Conservation (phyloP, 768 basidiomycete genomes). For the Trametes coccinea region DNA sequence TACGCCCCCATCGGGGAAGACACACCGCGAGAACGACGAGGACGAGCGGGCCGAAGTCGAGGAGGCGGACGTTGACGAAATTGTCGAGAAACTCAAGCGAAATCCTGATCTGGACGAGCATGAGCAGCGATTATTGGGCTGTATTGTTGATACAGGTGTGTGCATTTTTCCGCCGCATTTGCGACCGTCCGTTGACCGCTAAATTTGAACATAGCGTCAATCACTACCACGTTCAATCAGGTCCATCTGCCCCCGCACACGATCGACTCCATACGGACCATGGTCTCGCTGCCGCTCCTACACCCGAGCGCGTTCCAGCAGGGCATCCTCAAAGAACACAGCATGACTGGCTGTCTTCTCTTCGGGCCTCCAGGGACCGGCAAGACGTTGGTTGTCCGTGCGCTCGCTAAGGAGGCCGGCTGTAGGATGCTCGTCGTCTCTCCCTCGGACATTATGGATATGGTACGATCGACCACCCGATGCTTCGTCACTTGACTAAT, state of each 20-base stretch:
- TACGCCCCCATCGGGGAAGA: conserved; percentile 44
- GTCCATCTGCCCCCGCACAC: conserved; percentile 88
- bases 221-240: conserved; percentile 82
- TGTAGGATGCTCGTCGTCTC: conserved; percentile 90
- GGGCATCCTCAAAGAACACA: conserved; percentile 88
- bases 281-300: conserved; percentile 86
- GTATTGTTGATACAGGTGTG: conserved; percentile 82
- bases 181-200: conserved; percentile 15
- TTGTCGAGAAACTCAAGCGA: conserved; percentile 74
- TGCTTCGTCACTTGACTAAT: conserved; percentile 8
- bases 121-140: conserved; percentile 77
- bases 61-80: conserved; percentile 51
- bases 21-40: conserved; percentile 22
- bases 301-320: conserved; percentile 85
- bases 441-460: conserved; percentile 95
- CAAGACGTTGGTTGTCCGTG: conserved; percentile 86
- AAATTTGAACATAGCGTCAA: conserved; percentile 47
- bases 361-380: conserved; percentile 95
- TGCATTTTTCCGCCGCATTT: conserved; percentile 3
- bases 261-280: conserved; percentile 88
- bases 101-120: conserved; percentile 78
- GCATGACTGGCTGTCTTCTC: conserved; percentile 87
- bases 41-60: conserved; percentile 41
- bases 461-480: conserved; percentile 50
- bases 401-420: conserved; percentile 90